phyloP scores from a whole-genome alignment of 2,329 filamentous ascomycete species.

The Penicillium polonicum region DNA sequence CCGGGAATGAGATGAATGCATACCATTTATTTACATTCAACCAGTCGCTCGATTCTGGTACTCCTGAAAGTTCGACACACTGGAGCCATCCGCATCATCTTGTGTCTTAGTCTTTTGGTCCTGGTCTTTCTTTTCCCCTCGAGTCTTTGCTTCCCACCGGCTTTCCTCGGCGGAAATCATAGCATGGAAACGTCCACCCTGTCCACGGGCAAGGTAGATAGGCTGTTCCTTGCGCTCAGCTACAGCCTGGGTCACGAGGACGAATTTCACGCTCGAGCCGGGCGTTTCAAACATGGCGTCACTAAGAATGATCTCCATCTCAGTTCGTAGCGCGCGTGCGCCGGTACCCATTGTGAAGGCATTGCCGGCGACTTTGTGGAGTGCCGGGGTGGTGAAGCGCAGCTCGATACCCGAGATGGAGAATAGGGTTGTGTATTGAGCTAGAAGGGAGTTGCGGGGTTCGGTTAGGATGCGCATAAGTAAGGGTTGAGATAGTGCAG shows the following conservation, averaged over 20 bases:
- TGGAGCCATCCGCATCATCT: constrained; percentile 10
- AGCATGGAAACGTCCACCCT: constrained; percentile 52
- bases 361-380: constrained; percentile 77
- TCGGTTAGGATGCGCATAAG: constrained; percentile 89
- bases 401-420: constrained; percentile 74
- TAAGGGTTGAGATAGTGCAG: constrained; percentile 65
- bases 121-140: constrained; percentile 33
- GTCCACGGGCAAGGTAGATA: constrained; percentile 52
- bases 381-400: constrained; percentile 75
- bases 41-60: constrained; percentile 43
- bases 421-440: constrained; percentile 87
- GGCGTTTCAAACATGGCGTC: constrained; percentile 82
- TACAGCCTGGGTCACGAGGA: constrained; percentile 69
- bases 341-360: constrained; percentile 71
- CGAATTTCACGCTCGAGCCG: constrained; percentile 63
- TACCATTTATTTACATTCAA: constrained; percentile 7
- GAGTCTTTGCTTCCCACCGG: constrained; percentile 47
- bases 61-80: constrained; percentile 44
- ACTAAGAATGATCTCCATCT: constrained; percentile 74
- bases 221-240: constrained; percentile 61
- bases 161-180: constrained; percentile 53
- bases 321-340: constrained; percentile 73
- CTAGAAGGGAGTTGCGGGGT: constrained; percentile 81
- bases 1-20: background rate
- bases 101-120: constrained; percentile 24